Conservation (phyloP, 2,329 filamentous ascomycete genomes). For the Knufia petricola region DNA sequence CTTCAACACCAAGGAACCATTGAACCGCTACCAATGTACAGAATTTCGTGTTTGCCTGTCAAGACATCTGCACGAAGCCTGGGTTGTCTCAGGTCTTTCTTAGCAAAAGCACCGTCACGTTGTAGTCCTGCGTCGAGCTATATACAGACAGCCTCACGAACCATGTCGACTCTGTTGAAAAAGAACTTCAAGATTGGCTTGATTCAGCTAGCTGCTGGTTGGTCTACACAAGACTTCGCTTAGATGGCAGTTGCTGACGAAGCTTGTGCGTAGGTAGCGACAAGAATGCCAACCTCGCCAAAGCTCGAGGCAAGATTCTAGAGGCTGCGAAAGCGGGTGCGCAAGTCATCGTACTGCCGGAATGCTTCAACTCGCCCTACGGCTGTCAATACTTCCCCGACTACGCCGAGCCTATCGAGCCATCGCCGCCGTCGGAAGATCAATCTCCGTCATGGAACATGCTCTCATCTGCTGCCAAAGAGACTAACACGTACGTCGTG, state of each 20-base stretch:
- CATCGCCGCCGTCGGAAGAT: constrained; percentile 59
- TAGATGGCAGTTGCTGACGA: background rate
- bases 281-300: constrained; percentile 73
- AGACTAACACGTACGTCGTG: constrained; percentile 70
- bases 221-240: constrained; percentile 14
- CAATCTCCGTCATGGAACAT: constrained; percentile 79
- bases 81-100: background rate
- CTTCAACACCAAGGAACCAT: background rate
- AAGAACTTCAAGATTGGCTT: constrained; percentile 70
- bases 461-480: constrained; percentile 66
- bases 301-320: constrained; percentile 72
- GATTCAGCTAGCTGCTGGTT: constrained; percentile 68
- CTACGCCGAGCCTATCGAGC: constrained; percentile 82
- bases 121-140: no score
- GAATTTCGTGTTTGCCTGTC: background rate
- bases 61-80: background rate
- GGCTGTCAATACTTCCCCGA: constrained; percentile 81
- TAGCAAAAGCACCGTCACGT: background rate
- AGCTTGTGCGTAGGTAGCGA: constrained; percentile 49
- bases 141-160: background rate
- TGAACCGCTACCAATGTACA: background rate
- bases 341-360: constrained; percentile 80
- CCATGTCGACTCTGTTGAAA: constrained; percentile 54
- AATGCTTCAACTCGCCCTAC: constrained; percentile 99
- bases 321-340: constrained; percentile 69